Conservation (phyloP, 495 filamentous ascomycete genomes). For the Elasticomyces elasticus region DNA sequence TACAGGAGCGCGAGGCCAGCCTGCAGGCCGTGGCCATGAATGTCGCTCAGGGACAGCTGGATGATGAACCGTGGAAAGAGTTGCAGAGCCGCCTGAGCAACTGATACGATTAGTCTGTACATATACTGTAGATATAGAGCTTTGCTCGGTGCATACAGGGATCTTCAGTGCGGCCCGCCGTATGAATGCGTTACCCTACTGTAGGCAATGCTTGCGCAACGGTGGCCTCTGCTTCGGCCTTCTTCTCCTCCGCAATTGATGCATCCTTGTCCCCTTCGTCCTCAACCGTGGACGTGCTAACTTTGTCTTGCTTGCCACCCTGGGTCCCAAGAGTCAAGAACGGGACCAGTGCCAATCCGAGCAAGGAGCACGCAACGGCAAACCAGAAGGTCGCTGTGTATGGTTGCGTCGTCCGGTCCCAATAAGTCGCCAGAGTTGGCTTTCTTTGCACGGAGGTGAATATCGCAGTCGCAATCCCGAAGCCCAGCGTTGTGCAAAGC, state of each 20-base stretch:
- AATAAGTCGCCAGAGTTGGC: constrained; percentile 24
- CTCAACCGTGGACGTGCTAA: neutral
- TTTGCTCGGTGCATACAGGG: no score
- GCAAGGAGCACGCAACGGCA: constrained; percentile 5
- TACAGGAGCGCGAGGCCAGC: constrained; percentile 35
- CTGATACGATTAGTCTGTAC: neutral
- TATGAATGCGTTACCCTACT: neutral
- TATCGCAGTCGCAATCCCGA: constrained; percentile 31
- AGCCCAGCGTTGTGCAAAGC: constrained; percentile 31
- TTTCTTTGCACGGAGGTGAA: constrained; percentile 26
- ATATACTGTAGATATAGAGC: constrained; percentile 1
- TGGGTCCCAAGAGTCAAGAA: constrained; percentile 31
- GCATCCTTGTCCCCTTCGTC: neutral
- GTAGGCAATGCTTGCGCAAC: constrained; percentile 1
- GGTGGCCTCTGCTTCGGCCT: constrained; percentile 30
- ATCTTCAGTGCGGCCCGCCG: no score
- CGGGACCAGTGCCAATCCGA: constrained; percentile 25
- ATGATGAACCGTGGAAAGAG: constrained; percentile 9
- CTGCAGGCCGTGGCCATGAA: constrained; percentile 19
- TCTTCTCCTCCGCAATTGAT: constrained; percentile 31
- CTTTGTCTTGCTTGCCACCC: constrained; percentile 18
- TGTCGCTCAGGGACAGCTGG: constrained; percentile 13
- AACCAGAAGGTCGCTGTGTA: constrained; percentile 32
- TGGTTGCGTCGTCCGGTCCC: constrained; percentile 23
- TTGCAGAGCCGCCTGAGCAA: constrained; percentile 13